Evolutionary conservation across 2,329 filamentous ascomycete species (phyloP), one percentile per base, ranked within the genome.

Genomic region (Talaromyces sp.): DNA sequence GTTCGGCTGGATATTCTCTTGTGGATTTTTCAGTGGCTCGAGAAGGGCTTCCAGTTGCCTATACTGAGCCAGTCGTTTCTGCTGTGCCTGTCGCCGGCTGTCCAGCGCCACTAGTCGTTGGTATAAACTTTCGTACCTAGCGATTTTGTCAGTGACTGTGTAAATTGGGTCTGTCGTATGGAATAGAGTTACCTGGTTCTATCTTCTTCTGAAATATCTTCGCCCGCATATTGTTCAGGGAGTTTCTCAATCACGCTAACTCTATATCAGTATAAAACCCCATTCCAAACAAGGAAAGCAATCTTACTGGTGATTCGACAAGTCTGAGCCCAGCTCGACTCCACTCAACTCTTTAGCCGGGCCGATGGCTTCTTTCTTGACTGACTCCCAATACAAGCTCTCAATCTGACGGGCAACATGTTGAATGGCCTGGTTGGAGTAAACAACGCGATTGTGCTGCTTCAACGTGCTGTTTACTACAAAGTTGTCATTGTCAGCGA

Each of bases 381-480:
- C 78, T 0, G 78, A 72, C n/a, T 79, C 75, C 82, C 82, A 84
- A 68, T 85, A 85, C 30, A 85, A 70, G 28, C 74, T 76, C 66
- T 84, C 79, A 64, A 85, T 83, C 68, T 85, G 82, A 64, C 83
- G 79, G 23, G 82, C 81, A 57, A 85, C 77, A 72, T 85, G 82
- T 56, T 83, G 80, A 58, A 82, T 80, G 44, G 83, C 82, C 66
- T 84, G 81, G 0, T 78, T 77, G 53, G 81, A 81, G 73, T 84
- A 85, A 47, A 82, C 79, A 60, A 79, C 73, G 55, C 81, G 82
- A 64, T 79, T 81, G 69, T 85, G 83, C 50, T 82, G 78, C 62
- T 79, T 81, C 59, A 84, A 70, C 42, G 77, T 75, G 36, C 76
- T 75, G 63, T 85, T 85, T 18, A 84, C 83, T 83, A 60, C n/a